Evolutionary conservation across 768 basidiomycete species (phyloP), one percentile per base, ranked within the genome.

Genomic region (Mycena leptocephala): DNA sequence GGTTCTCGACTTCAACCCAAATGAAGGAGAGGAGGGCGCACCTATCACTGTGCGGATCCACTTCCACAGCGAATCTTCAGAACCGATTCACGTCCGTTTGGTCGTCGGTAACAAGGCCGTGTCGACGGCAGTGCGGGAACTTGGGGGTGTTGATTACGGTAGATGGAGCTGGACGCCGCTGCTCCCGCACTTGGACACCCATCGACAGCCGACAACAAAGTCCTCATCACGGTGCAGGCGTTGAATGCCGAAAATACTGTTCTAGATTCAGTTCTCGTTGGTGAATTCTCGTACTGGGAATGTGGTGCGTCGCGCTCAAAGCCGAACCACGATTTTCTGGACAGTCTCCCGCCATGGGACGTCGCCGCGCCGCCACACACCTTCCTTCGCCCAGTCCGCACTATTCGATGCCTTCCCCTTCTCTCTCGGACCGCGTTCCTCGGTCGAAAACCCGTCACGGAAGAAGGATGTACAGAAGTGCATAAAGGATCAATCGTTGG

Each of bases 81-180:
- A 91, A 69, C 83, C 88, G 8, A 88, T 94, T 43, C 92, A 89
- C 74, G 90, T 96, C 28, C 92, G 96, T 65, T 91, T 97, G 77
- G 92, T 96, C 79, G 88, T 97, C 77, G 95, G 93, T 35, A 83
- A 87, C 74, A 92, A 90, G 76, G 91, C 95, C 3, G 89, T 96
- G 30, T 87, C 87, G 39, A 96, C 96, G 0, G 89, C 89, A 16
- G 93, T 96, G 33, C 87, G 87, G 55, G 89, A 91, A 78, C 80
- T 93, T 0, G 86, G 87, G n/a, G 80, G 85, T 16, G 81, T 86
- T 0, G 84, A 87, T 10, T 88, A 88, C 70, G 91, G 90, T 37
- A 85, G 88, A 58, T 94, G 92, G 93, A 93, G 80, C 90, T 95
- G 65, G 89, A 91, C 65, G 93, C 92, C 1, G 80, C 86, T n/a